phyloP scores from a whole-genome alignment of 129 eudicot species.

The Artemisia tridentata region DNA sequence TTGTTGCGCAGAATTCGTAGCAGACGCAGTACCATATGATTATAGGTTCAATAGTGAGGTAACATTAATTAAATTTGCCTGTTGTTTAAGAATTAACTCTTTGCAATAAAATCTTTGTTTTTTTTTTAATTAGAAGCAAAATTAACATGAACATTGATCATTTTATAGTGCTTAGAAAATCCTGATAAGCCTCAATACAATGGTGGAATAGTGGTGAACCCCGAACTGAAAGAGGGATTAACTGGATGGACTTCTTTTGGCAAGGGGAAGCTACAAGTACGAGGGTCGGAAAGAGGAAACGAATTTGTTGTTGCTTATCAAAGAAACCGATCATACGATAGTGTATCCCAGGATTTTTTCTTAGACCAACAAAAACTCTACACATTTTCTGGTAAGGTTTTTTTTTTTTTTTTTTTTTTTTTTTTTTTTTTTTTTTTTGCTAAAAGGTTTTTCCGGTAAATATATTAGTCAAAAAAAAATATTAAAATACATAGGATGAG shows the following conservation, averaged over 20 bases:
- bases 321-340: conserved; percentile 39
- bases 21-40: conserved; percentile 34
- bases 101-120: background rate
- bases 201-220: conserved; percentile 64
- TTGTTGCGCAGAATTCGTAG: conserved; percentile 18
- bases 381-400: conserved; percentile 63
- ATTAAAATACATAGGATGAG: no score
- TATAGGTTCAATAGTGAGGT: conserved; percentile 34
- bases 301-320: conserved; percentile 37
- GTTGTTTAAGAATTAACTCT: no score
- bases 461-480: no score
- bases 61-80: background rate
- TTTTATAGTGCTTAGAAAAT: conserved; percentile 11
- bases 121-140: background rate
- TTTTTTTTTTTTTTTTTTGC: no score
- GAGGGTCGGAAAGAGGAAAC: conserved; percentile 38
- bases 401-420: background rate
- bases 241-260: conserved; percentile 56
- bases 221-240: conserved; percentile 43
- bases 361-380: conserved; percentile 51
- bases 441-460: no score
- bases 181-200: conserved; percentile 40
- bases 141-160: background rate
- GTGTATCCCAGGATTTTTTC: conserved; percentile 46
- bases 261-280: conserved; percentile 30